phyloP scores from a whole-genome alignment of 306 rosid species.

The Citrullus mucosospermus region DNA sequence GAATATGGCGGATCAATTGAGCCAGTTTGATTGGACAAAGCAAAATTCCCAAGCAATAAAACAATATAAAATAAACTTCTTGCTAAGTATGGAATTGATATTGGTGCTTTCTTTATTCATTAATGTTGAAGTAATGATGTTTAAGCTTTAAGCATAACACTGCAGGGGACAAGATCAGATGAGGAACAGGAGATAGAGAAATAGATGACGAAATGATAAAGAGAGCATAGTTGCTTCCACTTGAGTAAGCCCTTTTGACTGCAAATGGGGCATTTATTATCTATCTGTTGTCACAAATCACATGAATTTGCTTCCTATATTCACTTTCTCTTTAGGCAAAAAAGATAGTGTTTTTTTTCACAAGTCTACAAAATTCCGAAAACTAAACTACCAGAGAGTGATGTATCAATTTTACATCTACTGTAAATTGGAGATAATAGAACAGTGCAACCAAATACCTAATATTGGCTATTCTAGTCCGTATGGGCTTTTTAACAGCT shows the following conservation, averaged over 20 bases:
- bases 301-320: background rate
- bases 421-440: background rate
- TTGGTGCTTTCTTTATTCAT: background rate
- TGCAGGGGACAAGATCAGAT: slow-evolving; percentile 19
- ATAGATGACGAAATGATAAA: slow-evolving; percentile 14
- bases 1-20: background rate
- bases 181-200: slow-evolving; percentile 9
- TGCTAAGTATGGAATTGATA: background rate
- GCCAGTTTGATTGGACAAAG: background rate
- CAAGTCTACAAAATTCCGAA: background rate
- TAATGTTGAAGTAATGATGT: background rate
- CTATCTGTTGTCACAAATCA: background rate
- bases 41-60: background rate
- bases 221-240: slow-evolving; percentile 6
- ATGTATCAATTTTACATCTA: slow-evolving; percentile 1
- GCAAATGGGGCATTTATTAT: background rate
- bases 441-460: background rate
- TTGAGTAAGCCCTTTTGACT: slow-evolving; percentile 4
- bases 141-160: background rate
- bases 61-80: background rate
- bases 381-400: background rate
- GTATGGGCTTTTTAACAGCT: background rate
- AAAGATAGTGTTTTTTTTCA: background rate
- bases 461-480: background rate
- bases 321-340: background rate